A percentile compares a stretch with the other conserved stretches of the same genome.
These are phyloP conservation scores for Penicillium sp. DNA, from an alignment of 2,329 filamentous ascomycete genomes.

Conservation along the genomic window DNA sequence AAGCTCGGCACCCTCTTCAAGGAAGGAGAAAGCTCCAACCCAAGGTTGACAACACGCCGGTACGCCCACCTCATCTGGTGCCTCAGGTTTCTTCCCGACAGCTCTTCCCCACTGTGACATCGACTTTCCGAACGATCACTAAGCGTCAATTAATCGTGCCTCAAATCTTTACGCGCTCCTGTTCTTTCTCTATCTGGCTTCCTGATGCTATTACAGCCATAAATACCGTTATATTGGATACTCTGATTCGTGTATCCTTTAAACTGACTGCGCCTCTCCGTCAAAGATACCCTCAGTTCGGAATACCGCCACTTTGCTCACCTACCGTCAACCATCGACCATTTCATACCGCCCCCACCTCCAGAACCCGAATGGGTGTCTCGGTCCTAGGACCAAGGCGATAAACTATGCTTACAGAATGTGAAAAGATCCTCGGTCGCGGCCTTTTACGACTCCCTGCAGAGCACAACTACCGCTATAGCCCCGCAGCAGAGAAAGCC, in stretches of 20 bases:
- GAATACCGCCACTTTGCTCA: slow-evolving; percentile 20
- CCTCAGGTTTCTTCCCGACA: slow-evolving; percentile 2
- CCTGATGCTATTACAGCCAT: not conserved
- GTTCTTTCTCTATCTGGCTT: not conserved
- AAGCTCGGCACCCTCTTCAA: not conserved
- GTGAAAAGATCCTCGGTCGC: slow-evolving; percentile 82
- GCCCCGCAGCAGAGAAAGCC: slow-evolving; percentile 69
- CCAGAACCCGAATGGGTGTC: slow-evolving; percentile 33
- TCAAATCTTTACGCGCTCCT: slow-evolving; percentile 11
- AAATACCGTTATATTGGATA: not conserved
- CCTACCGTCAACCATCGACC: slow-evolving; percentile 4
- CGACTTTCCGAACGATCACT: slow-evolving; percentile 22
- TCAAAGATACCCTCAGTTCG: not conserved
- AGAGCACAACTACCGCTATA: slow-evolving; percentile 76
- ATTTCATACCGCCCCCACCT: not conserved
- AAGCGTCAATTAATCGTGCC: slow-evolving; percentile 18
- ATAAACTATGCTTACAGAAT: slow-evolving; percentile 54
- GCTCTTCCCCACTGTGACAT: slow-evolving; percentile 27
- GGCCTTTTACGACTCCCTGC: slow-evolving; percentile 79
- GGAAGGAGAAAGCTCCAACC: not conserved
- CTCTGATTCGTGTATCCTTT: not conserved
- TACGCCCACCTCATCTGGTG: slow-evolving; percentile 1
- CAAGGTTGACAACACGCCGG: not conserved
- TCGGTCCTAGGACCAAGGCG: slow-evolving; percentile 22
- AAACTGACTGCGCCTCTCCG: not conserved